Percentiles rank a stretch among this genome's conserved stretches.
Evolutionary conservation across 2,329 filamentous ascomycete genomes (phyloP).

Genomic region (Meredithiella fracta): DNA sequence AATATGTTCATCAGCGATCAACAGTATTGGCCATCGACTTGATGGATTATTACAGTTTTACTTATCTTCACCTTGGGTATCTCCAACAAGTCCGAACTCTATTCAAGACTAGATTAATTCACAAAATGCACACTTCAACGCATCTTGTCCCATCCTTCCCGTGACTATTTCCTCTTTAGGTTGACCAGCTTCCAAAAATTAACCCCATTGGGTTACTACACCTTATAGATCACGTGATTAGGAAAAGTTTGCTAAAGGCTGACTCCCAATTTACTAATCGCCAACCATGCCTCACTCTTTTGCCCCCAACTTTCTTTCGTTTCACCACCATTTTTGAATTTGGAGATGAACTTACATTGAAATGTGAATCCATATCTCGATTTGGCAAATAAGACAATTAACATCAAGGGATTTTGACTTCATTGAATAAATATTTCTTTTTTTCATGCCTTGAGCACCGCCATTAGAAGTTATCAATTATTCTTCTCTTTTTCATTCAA

Average conservation of each 20-base stretch:
- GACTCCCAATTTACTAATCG: constrained; percentile 9
- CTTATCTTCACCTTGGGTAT: background rate
- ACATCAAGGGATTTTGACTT: background rate
- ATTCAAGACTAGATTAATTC: no score
- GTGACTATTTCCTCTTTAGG: background rate
- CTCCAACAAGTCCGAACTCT: no score
- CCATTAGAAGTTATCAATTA: no score
- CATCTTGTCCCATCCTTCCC: background rate
- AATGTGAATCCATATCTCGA: background rate
- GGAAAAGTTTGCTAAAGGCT: background rate
- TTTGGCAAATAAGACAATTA: background rate
- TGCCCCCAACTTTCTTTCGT: constrained; percentile 10
- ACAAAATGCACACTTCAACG: no score
- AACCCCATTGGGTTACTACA: background rate
- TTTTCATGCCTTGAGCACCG: no score
- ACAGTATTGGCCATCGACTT: background rate
- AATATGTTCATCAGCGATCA: background rate
- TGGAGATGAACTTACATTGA: constrained; percentile 2
- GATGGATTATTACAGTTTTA: no score
- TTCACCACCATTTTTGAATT: constrained; percentile 5
- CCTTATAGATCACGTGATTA: background rate
- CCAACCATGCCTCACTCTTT: constrained; percentile 13
- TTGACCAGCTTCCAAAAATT: background rate
- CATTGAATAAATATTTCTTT: no score
- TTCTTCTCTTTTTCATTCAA: no score